These are phyloP conservation scores for Colletotrichum cuscutae DNA, from an alignment of 2,329 filamentous ascomycete species.

Conservation along the genomic window DNA sequence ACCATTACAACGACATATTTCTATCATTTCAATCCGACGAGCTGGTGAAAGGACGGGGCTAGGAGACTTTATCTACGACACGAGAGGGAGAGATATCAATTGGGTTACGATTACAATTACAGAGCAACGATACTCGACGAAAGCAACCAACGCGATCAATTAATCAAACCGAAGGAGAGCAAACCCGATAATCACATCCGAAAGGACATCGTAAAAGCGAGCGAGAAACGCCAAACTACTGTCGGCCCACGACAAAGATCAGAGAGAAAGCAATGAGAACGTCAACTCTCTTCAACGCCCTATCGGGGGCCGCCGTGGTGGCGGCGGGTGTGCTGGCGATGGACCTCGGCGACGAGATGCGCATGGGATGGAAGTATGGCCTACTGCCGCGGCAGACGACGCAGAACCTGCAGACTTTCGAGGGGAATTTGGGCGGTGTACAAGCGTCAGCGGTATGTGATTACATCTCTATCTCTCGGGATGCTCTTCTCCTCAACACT, in stretches of 20 bases:
- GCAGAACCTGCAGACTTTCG: slow-evolving; percentile 54
- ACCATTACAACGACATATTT: not conserved
- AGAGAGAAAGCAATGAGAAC: not conserved
- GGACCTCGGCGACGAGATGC: slow-evolving; percentile 44
- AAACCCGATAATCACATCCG: not conserved
- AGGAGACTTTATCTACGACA: not conserved
- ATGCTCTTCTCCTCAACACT: not conserved
- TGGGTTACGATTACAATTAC: not conserved
- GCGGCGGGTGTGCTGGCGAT: slow-evolving; percentile 32
- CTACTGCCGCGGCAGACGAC: slow-evolving; percentile 44
- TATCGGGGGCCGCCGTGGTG: slow-evolving; percentile 7
- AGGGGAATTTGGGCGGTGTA: slow-evolving; percentile 51
- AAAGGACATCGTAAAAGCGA: too few species aligned
- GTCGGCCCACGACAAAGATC: not conserved
- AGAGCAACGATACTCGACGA: not conserved
- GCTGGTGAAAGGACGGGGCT: slow-evolving; percentile 1
- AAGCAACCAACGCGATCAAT: not conserved
- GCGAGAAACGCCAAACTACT: not conserved
- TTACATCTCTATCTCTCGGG: not conserved
- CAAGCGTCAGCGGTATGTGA: slow-evolving; percentile 47
- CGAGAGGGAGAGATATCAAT: not conserved
- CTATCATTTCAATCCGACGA: not conserved
- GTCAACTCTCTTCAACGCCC: not conserved
- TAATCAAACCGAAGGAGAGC: not conserved
- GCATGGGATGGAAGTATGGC: slow-evolving; percentile 49